These are phyloP conservation scores for Nakazawaea laoshanensis DNA, from an alignment of 805 yeast species.

Conservation along the genomic window DNA sequence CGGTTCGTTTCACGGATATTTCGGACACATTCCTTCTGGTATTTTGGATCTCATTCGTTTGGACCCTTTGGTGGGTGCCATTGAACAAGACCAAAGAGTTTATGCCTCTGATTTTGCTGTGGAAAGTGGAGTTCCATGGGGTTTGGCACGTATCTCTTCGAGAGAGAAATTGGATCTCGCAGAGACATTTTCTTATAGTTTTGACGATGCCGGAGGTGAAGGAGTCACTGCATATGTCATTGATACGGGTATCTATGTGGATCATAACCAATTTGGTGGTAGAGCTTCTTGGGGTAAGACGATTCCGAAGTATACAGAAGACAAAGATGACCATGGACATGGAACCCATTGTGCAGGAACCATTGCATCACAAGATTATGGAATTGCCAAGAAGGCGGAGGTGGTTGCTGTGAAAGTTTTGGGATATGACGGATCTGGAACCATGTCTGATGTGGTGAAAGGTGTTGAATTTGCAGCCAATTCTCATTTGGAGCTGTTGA, in stretches of 20 bases:
- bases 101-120: constrained; percentile 37
- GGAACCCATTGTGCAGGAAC: constrained; percentile 67
- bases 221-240: constrained; percentile 51
- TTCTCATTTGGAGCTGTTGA: constrained; percentile 32
- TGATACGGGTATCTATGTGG: constrained; percentile 46
- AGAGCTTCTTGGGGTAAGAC: constrained; percentile 57
- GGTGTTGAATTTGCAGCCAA: constrained; percentile 55
- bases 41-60: constrained; percentile 1
- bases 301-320: constrained; percentile 42
- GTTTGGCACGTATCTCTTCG: constrained; percentile 63
- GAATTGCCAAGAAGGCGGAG: constrained; percentile 52
- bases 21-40: constrained; percentile 3
- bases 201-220: constrained; percentile 50
- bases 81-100: constrained; percentile 55
- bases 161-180: constrained; percentile 52
- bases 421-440: constrained; percentile 50
- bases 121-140: constrained; percentile 70
- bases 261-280: constrained; percentile 51
- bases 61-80: constrained; percentile 49
- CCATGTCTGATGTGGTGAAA: constrained; percentile 53
- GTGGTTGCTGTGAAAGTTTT: constrained; percentile 55
- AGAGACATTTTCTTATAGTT: constrained; percentile 51
- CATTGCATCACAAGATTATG: constrained; percentile 47
- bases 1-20: constrained; percentile 7
- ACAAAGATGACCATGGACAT: constrained; percentile 49